Evolutionary conservation across 345 rosid species (phyloP), one percentile per base, ranked within the genome.

Genomic region (Melastoma malabathricum): DNA sequence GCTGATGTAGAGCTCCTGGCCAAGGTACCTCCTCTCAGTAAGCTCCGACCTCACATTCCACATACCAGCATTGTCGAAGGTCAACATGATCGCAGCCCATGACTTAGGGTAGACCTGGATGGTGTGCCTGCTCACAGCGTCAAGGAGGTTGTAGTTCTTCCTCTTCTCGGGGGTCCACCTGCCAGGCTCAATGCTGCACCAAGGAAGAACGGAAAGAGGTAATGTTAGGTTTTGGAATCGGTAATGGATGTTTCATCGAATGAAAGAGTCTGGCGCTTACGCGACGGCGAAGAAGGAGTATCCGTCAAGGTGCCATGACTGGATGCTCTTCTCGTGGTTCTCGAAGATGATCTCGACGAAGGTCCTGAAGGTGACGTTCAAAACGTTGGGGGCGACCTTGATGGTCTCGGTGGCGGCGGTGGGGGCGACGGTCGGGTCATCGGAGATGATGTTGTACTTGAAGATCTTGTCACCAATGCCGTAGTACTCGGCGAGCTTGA

Each of bases 281-380:
- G 65, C 65, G 4, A 54, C 65, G 0, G 50, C 44, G 1, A 61
- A 61, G 65, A 61, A 61, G 31, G 65, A 61, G 65, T 61, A 48
- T 39, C 65, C 65, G 15, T 43, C 65, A 3, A 61, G 65, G 54
- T 61, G 47, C 54, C 54, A 61, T 17, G 59, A 54, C 44, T 61
- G 65, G 59, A 61, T 48, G 59, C 54, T 61, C 59, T 61, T 61
- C 65, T 61, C 65, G 14, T 61, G 65, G 65, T 61, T 61, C 59
- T 61, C 65, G 15, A 61, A 22, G 59, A 61, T 61, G 65, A 61
- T 61, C 59, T 61, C 65, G 6, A 61, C 59, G 44, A 46, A 61
- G 18, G 54, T 61, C 14, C 65, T 41, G 59, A 47, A 61, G 46
- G 65, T 61, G 44, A 61, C 7, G 29, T 61, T 61, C 54, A 54